Evolutionary conservation across 1,139 yeast species (phyloP), one percentile per base, ranked within the genome.

Genomic region (Pichia sorboxylosa): DNA sequence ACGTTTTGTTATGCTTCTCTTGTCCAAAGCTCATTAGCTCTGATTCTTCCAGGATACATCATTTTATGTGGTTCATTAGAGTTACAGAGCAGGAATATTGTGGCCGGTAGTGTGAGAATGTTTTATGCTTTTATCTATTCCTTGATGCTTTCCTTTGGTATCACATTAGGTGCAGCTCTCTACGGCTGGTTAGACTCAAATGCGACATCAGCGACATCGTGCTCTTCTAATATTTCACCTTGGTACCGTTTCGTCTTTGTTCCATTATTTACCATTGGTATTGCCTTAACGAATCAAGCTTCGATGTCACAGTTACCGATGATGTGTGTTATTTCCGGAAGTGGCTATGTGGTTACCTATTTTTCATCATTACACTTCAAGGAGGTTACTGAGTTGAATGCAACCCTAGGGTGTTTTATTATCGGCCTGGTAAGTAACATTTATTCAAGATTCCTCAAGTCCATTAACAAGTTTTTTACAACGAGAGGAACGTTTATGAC

Each of bases 41-140:
- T 90, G 46, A 87, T 87, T 52, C 65, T 87, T 33, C 97, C 97
- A 0, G 97, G 97, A 0, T 87, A 85, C 52, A 84, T 85, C 41
- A 87, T 87, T 54, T 57, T 78, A 29, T 82, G 94, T 59, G 97
- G 97, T 1, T 80, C 96, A 0, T 59, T 87, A 36, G 97, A 87
- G 49, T 61, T 87, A 28, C 97, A 87, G 55, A 78, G 94, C 17
- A 68, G 92, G 49, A 87, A 83, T 48, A 55, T 87, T 32, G 95
- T 87, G 18, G 94, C 96, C 0, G 97, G 97, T 0, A 70, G 94
- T 2, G 97, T 87, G 29, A 64, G 97, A 47, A 84, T 90, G 96
- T 84, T 87, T 51, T 87, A 87, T 54, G 96, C 97, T 13, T 78
- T 87, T 46, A 84, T 87, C 32, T 87, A 90, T 52, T 85, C 96